phyloP scores from a whole-genome alignment of 2,329 filamentous ascomycete genomes.

The Golovinomyces cichoracearum region DNA sequence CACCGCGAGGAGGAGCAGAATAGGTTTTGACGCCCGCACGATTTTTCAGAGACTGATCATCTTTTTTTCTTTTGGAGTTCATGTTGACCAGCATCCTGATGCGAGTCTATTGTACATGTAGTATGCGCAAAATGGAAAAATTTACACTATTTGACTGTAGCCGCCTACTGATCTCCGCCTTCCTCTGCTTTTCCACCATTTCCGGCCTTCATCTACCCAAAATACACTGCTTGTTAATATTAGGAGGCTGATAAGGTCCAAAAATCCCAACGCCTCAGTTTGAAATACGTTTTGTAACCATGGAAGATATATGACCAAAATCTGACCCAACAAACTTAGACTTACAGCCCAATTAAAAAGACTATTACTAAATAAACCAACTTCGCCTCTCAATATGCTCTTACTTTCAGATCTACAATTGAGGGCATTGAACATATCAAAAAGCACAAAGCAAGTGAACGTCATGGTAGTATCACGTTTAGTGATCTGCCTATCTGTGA shows the following conservation, averaged over 20 bases:
- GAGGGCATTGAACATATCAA: conserved; percentile 98
- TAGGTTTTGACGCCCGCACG: too few species aligned
- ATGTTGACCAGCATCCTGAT: too few species aligned
- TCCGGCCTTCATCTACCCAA: conserved; percentile 78
- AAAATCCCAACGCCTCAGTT: conserved; percentile 55
- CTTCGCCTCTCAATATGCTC: conserved; percentile 63
- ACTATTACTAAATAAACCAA: conserved; percentile 59
- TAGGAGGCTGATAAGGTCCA: conserved; percentile 49
- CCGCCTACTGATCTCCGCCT: conserved; percentile 29
- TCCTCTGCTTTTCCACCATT: conserved; percentile 39
- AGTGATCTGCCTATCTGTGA: conserved; percentile 53
- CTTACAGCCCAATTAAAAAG: conserved; percentile 94
- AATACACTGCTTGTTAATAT: conserved; percentile 70
- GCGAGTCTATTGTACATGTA: too few species aligned
- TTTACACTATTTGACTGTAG: conserved; percentile 39
- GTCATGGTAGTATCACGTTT: conserved; percentile 97
- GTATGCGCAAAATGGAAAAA: neutral
- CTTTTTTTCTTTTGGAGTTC: too few species aligned
- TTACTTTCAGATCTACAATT: conserved; percentile 80
- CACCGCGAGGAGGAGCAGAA: too few species aligned
- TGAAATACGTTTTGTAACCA: conserved; percentile 88
- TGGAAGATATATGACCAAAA: conserved; percentile 82
- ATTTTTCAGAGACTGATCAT: too few species aligned
- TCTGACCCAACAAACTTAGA: conserved; percentile 59
- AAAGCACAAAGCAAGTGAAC: conserved; percentile 94